Base-by-base conservation (phyloP, 2,329 filamentous ascomycete genomes). In the Sarocladium brachiariae region DNA sequence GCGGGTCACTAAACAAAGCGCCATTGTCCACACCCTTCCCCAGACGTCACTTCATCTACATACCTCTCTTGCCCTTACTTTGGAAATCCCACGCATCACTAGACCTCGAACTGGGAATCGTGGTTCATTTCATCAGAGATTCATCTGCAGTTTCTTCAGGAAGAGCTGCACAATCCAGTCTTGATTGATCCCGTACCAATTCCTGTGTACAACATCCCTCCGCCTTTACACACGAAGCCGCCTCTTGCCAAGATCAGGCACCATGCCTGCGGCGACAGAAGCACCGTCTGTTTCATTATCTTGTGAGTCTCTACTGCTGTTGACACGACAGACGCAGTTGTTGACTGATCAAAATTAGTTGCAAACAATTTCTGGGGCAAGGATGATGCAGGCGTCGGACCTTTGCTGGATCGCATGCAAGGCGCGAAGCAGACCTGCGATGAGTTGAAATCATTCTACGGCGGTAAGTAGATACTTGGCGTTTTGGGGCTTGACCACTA, bases 291-390 rank as follows among this genome's bases (percentile, higher is more conserved):
- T 87, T 60, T 73, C 81, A 59, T 72, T 87, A 63, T 87, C 84
- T 43, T 87, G 83, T 86, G 45, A 24, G 50, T 46, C 14, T 11
- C 27, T 4, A 16, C n/a, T 2, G 31, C 21, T 9, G 23, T 49
- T 9, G 5, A 21, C 14, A 16, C 14, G n/a, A n/a, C 27, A 5
- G 23, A 4, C 25, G 11, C 2, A 11, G 5, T 13, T 16, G n/a
- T 21, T 13, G 11, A 24, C 61, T 63, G 50, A 62, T 54, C 48
- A 27, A 23, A 31, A 35, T 2, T 48, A 91, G 91, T 99, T 73
- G 92, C 93, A 62, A 99, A 99, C 74, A 99, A 99, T 68, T 99
- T 99, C 70, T 99, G 93, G 93, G 93, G 93, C 56, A 97, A 95
- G 76, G 92, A 97, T 67, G 93, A 99, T 76, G 93, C 92, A 49